phyloP scores from a whole-genome alignment of 768 basidiomycete genomes.

The Tephrocybe sp. region DNA sequence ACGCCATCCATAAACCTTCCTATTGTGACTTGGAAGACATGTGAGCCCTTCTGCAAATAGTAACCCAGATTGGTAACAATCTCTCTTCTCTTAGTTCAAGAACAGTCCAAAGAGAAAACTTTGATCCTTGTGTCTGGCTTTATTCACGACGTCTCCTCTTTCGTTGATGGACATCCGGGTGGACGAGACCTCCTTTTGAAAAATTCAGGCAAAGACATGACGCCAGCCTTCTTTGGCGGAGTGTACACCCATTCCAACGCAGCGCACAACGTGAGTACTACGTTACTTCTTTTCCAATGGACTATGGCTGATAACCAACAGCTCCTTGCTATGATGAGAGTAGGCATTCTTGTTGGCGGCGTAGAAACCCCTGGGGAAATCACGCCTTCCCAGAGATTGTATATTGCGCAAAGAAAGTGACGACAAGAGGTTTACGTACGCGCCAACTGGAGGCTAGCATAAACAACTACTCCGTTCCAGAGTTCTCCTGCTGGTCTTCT shows the following conservation, averaged over 20 bases:
- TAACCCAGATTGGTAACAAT: neutral
- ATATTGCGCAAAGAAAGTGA: constrained; percentile 30
- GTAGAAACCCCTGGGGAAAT: constrained; percentile 50
- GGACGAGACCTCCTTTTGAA: constrained; percentile 56
- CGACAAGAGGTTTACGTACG: neutral
- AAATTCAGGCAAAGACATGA: constrained; percentile 79
- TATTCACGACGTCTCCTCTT: constrained; percentile 79
- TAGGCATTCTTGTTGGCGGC: constrained; percentile 64
- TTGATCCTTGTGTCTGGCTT: constrained; percentile 80
- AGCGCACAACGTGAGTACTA: constrained; percentile 63
- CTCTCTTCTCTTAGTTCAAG: constrained; percentile 47
- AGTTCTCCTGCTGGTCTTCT: too few relatives aligned
- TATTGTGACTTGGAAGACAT: constrained; percentile 78
- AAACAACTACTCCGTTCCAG: neutral
- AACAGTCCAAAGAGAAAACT: constrained; percentile 60
- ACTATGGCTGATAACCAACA: constrained; percentile 15
- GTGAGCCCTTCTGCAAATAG: constrained; percentile 40
- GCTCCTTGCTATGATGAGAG: constrained; percentile 77
- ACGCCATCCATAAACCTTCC: constrained; percentile 56
- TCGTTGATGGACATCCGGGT: constrained; percentile 78
- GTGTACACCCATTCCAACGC: constrained; percentile 81
- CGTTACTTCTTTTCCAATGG: neutral
- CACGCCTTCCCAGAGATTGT: constrained; percentile 44
- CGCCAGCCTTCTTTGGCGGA: constrained; percentile 83
- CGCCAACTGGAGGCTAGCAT: neutral